A percentile compares a stretch with the other conserved stretches of the same genome.
Evolutionary conservation across 805 yeast species (phyloP).

Genomic region (Wickerhamiella shivajii): DNA sequence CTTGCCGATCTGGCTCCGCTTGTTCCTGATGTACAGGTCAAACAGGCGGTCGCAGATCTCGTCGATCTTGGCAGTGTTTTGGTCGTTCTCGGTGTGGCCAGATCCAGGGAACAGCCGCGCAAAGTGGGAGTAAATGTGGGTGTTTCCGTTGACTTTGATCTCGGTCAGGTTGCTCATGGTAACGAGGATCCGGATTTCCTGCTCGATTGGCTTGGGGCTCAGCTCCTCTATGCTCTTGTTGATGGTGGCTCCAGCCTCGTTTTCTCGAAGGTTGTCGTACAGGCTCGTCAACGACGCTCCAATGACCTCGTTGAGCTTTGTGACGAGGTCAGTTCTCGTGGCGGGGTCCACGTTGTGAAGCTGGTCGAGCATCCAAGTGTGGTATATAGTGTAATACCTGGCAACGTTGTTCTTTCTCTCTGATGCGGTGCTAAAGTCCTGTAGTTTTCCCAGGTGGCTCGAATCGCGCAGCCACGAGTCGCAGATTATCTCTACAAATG

Average conservation of each 20-base stretch:
- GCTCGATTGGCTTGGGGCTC: conserved; percentile 30
- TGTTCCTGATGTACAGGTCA: conserved; percentile 32
- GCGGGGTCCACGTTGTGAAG: conserved; percentile 4
- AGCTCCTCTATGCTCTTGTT: conserved; percentile 19
- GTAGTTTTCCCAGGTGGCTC: conserved; percentile 25
- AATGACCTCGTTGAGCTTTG: background rate
- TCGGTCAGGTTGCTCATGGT: conserved; percentile 41
- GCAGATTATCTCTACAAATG: conserved; percentile 35
- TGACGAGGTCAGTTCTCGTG: background rate
- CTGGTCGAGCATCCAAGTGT: conserved; percentile 16
- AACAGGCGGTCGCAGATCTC: conserved; percentile 33
- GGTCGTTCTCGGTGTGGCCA: background rate
- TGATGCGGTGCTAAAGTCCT: conserved; percentile 28
- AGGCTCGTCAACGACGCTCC: conserved; percentile 2
- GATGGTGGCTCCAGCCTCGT: background rate
- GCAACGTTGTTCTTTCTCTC: conserved; percentile 27
- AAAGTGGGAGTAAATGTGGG: conserved; percentile 24
- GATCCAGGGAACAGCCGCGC: conserved; percentile 6
- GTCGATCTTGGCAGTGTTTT: conserved; percentile 22
- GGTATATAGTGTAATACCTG: conserved; percentile 27
- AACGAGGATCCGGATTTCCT: conserved; percentile 36
- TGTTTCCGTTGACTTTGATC: conserved; percentile 33
- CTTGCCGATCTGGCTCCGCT: conserved; percentile 38
- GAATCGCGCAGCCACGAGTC: conserved; percentile 40
- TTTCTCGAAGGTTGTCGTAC: background rate